Percentiles rank a stretch among this genome's conserved stretches.
phyloP scores from a whole-genome alignment of 2,329 filamentous ascomycete species.

The Daldinia eschscholtzii region DNA sequence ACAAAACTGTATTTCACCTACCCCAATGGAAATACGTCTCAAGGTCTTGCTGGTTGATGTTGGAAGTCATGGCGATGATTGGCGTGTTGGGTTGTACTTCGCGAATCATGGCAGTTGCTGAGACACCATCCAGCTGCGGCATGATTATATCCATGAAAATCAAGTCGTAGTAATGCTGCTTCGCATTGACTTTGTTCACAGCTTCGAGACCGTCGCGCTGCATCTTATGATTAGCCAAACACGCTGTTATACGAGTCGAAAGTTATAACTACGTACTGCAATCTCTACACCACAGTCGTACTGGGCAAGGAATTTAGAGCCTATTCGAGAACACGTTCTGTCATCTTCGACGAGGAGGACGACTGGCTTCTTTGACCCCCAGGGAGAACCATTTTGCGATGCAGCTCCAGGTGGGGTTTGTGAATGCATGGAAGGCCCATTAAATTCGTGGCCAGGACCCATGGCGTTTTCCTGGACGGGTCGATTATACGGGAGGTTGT shows the following conservation, averaged over 20 bases:
- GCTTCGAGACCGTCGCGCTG: slow-evolving; percentile 91
- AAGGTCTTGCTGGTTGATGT: slow-evolving; percentile 96
- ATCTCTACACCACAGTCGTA: slow-evolving; percentile 76
- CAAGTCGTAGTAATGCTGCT: slow-evolving; percentile 68
- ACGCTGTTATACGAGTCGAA: slow-evolving; percentile 4
- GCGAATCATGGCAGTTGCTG: slow-evolving; percentile 91
- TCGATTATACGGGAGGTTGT: slow-evolving; percentile 90
- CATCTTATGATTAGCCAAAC: slow-evolving; percentile 45
- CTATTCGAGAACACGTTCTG: slow-evolving; percentile 74
- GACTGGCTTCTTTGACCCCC: slow-evolving; percentile 75
- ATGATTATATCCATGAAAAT: slow-evolving; percentile 97
- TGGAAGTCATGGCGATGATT: slow-evolving; percentile 98
- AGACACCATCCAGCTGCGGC: slow-evolving; percentile 95
- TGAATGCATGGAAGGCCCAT: slow-evolving; percentile 53
- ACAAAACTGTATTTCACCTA: slow-evolving; percentile 60
- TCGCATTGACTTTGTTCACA: slow-evolving; percentile 80
- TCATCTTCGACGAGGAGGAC: slow-evolving; percentile 93
- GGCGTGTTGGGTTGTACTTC: slow-evolving; percentile 85
- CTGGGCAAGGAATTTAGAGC: slow-evolving; percentile 74
- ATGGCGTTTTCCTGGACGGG: slow-evolving; percentile 67
- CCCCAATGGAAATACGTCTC: slow-evolving; percentile 97
- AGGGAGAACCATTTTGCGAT: slow-evolving; percentile 61
- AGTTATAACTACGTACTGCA: slow-evolving; percentile 64
- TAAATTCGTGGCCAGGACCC: slow-evolving; percentile 58
- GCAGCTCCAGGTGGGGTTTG: slow-evolving; percentile 48